Conservation (phyloP, 2,329 filamentous ascomycete genomes). For the Elsinoe fawcettii region DNA sequence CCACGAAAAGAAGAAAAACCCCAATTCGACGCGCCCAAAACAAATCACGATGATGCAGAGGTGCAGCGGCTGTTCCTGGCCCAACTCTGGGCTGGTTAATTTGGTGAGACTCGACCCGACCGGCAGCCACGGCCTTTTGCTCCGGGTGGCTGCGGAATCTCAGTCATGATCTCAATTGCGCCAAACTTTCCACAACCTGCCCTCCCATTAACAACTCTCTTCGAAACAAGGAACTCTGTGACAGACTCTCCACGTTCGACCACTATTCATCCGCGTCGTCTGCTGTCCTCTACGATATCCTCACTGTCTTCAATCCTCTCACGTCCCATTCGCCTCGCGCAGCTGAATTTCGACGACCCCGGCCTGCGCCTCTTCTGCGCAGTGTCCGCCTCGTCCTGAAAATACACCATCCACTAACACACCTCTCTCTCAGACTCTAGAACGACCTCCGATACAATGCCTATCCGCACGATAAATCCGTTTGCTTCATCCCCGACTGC, state of each 20-base stretch:
- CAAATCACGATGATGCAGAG: constrained; percentile 3
- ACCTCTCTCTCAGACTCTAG: background rate
- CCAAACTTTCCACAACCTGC: background rate
- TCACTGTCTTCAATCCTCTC: background rate
- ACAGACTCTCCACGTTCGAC: background rate
- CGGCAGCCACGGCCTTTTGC: background rate
- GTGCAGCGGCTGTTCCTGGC: constrained; percentile 1
- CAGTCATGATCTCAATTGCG: constrained; percentile 2
- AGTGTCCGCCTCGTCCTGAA: constrained; percentile 6
- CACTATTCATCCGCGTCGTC: constrained; percentile 9
- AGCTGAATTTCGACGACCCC: constrained; percentile 6
- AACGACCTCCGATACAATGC: constrained; percentile 37
- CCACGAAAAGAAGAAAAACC: background rate
- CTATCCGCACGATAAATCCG: constrained; percentile 54
- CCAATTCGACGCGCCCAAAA: background rate
- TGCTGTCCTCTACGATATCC: background rate
- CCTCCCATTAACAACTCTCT: background rate
- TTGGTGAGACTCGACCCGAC: background rate
- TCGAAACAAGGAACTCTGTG: constrained; percentile 9
- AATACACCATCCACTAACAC: background rate
- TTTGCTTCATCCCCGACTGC: constrained; percentile 45
- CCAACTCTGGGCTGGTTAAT: too few species aligned
- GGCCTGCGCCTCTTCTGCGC: constrained; percentile 8
- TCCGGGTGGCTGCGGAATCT: constrained; percentile 1
- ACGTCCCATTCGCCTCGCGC: background rate